Conservation (phyloP, 1,284 basidiomycete genomes). For the Austroboletus niveus region DNA sequence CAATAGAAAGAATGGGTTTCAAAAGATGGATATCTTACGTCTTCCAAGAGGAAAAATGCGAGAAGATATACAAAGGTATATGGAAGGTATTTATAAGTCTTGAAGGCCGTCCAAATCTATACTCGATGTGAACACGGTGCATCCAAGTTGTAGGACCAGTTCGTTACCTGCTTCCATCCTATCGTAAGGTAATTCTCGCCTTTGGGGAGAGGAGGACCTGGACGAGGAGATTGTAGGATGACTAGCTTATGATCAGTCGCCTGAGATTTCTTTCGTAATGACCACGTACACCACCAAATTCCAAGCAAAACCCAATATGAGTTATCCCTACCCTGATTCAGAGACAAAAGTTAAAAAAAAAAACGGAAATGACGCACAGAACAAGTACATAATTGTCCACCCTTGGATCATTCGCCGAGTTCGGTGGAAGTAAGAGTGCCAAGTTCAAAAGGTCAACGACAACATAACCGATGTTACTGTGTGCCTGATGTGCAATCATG, state of each 20-base stretch:
- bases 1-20: neutral
- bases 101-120: conserved; percentile 67
- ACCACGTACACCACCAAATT: conserved; percentile 75
- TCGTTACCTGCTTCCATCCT: conserved; percentile 72
- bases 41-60: conserved; percentile 75
- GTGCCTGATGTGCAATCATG: conserved; percentile 44
- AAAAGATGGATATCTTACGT: conserved; percentile 40
- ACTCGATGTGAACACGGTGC: neutral
- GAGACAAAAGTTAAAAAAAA: conserved; percentile 4
- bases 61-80: conserved; percentile 77
- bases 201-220: conserved; percentile 72
- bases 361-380: conserved; percentile 42
- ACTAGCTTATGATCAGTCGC: conserved; percentile 41
- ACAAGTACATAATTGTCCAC: conserved; percentile 73
- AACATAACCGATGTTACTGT: conserved; percentile 77
- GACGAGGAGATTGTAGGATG: conserved; percentile 72
- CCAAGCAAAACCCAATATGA: conserved; percentile 72
- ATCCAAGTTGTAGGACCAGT: neutral
- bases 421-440: conserved; percentile 68
- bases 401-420: conserved; percentile 49
- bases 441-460: conserved; percentile 66
- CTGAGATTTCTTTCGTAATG: neutral
- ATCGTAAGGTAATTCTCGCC: conserved; percentile 71
- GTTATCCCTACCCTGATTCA: conserved; percentile 48
- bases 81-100: conserved; percentile 70